Evolutionary conservation across 2,329 filamentous ascomycete genomes (phyloP), one percentile per base, ranked within the genome.

Genomic region (Claviceps spartinae): DNA sequence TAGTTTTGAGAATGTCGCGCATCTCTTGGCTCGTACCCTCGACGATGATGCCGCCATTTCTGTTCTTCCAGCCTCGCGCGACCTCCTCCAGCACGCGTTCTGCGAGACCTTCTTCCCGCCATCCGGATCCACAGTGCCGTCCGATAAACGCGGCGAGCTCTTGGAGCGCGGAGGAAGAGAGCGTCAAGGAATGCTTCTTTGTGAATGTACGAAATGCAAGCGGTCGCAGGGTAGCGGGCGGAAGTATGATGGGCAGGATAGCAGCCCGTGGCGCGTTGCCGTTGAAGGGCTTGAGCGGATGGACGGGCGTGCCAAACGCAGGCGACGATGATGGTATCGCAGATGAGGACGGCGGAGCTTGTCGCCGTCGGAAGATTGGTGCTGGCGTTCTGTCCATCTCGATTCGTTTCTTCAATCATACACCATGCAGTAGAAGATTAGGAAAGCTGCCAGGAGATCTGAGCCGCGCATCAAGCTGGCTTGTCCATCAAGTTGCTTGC

Each of bases 201-300:
- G 93, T 98, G 59, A 98, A 95, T 0, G 88, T 94, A 47, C 93
- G 82, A 63, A 98, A 97, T 8, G 93, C 94, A 20, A 97, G 76
- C 2, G 93, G 91, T 56, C 94, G 79, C 42, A 98, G 72, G 0
- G 87, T 94, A 9, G 88, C 81, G 0, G 90, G 86, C 3, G 91
- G 90, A 4, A 98, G 82, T 38, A 95, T 76, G 53, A 98, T 93
- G 4, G 93, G 89, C 1, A 98, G 75, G 47, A 97, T 86, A 6
- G 82, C 75, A 13, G 82, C 76, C 58, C 78, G 75, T 43, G 74
- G 69, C 2, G 72, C 69, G 26, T 74, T 70, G 56, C 76, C 67
- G 37, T 70, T 71, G 63, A 82, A 82, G 16, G 83, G 79, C 59
- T 77, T 79, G 49, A 93, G 78, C 45, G 89, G 86, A 65, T 93